These are phyloP conservation scores for Mytilinidion resinicola DNA, from an alignment of 495 filamentous ascomycete genomes.

Conservation along the genomic window DNA sequence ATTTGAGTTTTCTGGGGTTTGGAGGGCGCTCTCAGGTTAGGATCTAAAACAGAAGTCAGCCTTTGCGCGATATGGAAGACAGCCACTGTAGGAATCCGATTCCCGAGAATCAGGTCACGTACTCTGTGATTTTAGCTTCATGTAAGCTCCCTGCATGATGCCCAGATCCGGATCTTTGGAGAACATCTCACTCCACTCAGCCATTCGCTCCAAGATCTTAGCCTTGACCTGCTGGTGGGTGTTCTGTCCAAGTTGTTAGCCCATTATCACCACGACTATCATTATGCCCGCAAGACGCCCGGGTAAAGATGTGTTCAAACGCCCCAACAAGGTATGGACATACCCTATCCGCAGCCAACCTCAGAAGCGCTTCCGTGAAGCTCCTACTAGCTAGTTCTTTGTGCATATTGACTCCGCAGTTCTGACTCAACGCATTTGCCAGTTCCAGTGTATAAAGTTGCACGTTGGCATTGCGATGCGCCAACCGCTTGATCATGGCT, in stretches of 20 bases:
- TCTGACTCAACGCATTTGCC: slow-evolving; percentile 89
- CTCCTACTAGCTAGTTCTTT: slow-evolving; percentile 88
- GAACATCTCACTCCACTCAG: slow-evolving; percentile 95
- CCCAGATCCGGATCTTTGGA: slow-evolving; percentile 82
- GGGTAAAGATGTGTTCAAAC: too few species aligned
- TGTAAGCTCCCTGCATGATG: slow-evolving; percentile 95
- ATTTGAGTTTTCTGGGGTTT: slow-evolving; percentile 88
- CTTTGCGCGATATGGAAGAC: background rate
- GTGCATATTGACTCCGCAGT: slow-evolving; percentile 87
- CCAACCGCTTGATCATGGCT: slow-evolving; percentile 89
- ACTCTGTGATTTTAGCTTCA: slow-evolving; percentile 76
- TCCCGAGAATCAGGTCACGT: slow-evolving; percentile 24
- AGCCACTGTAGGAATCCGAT: background rate
- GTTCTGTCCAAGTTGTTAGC: slow-evolving; percentile 46
- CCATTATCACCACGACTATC: too few species aligned
- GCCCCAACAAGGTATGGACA: background rate
- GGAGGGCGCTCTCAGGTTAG: slow-evolving; percentile 83
- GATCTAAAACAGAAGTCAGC: slow-evolving; percentile 53
- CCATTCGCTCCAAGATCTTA: slow-evolving; percentile 94
- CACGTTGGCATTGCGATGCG: slow-evolving; percentile 98
- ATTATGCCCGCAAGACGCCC: too few species aligned
- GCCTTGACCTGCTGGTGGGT: slow-evolving; percentile 95
- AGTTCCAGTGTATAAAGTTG: slow-evolving; percentile 97
- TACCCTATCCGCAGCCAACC: slow-evolving; percentile 80
- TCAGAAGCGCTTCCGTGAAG: slow-evolving; percentile 89